These are phyloP conservation scores for Alternaria sp. DNA, from an alignment of 2,329 filamentous ascomycete species.

Conservation along the genomic window DNA sequence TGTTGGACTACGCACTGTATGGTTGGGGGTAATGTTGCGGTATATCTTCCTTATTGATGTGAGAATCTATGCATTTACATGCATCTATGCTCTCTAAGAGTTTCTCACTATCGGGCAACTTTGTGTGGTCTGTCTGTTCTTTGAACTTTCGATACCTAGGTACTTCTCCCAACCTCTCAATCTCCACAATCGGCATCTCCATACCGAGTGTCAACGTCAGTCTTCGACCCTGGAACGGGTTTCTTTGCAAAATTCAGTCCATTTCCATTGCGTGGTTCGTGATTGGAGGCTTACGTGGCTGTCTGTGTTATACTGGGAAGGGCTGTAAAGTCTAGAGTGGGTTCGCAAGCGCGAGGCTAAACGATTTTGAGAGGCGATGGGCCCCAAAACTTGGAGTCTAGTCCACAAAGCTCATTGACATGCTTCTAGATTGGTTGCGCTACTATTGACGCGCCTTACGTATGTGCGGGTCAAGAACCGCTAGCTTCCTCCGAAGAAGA, in stretches of 20 bases:
- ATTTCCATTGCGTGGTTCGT: neutral
- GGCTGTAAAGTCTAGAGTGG: neutral
- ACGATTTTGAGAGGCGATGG: neutral
- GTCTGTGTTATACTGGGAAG: neutral
- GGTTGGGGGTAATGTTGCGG: neutral
- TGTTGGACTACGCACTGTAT: neutral
- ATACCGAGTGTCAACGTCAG: neutral
- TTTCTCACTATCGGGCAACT: neutral
- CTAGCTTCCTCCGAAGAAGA: neutral
- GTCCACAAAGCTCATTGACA: neutral
- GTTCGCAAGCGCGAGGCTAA: neutral
- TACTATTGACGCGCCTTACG: neutral
- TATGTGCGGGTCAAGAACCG: neutral
- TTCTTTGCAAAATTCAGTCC: neutral
- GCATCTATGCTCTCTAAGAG: neutral
- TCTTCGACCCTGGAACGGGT: neutral
- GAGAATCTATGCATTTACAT: neutral
- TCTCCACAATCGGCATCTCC: neutral
- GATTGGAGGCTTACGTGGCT: neutral
- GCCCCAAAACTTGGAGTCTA: neutral
- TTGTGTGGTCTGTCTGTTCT: neutral
- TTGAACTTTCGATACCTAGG: neutral
- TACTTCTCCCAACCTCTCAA: neutral
- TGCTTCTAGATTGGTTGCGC: neutral
- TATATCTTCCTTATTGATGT: neutral